Evolutionary conservation across 1,139 yeast species (phyloP).

Genomic region (Yamadazyma spencermartinsiae): DNA sequence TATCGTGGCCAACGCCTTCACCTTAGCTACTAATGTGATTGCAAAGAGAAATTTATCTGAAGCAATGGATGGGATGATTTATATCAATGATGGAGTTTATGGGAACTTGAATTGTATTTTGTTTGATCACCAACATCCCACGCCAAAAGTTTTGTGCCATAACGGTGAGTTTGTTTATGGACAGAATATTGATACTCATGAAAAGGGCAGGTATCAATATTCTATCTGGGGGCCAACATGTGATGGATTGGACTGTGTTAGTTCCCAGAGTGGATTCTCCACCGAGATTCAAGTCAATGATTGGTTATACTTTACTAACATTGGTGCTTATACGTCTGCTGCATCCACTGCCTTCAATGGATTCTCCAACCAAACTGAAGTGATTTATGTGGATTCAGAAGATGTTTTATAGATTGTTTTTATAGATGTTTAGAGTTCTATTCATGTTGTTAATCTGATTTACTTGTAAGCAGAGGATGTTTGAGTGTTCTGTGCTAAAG

Average conservation of each 20-base stretch:
- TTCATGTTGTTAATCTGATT: no score
- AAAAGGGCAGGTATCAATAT: slow-evolving; percentile 36
- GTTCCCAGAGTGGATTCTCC: slow-evolving; percentile 52
- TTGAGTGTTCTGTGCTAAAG: no score
- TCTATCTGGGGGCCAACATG: slow-evolving; percentile 99
- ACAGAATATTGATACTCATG: slow-evolving; percentile 19
- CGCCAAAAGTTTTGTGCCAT: slow-evolving; percentile 63
- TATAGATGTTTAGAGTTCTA: no score
- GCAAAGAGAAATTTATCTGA: slow-evolving; percentile 60
- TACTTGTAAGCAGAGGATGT: no score
- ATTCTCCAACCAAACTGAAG: slow-evolving; percentile 62
- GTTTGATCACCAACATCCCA: slow-evolving; percentile 87
- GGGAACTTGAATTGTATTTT: slow-evolving; percentile 93
- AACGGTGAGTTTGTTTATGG: slow-evolving; percentile 44
- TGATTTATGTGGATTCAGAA: slow-evolving; percentile 60
- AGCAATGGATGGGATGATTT: slow-evolving; percentile 48
- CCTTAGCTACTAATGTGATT: slow-evolving; percentile 80
- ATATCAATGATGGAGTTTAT: slow-evolving; percentile 92
- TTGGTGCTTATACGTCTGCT: slow-evolving; percentile 94
- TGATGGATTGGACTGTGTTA: slow-evolving; percentile 90
- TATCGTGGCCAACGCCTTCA: slow-evolving; percentile 82
- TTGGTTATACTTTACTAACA: slow-evolving; percentile 81
- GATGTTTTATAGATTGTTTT: not conserved
- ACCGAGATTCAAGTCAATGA: slow-evolving; percentile 77
- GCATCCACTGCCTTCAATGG: slow-evolving; percentile 92